Base-by-base conservation (phyloP, 1,139 yeast genomes). In the Suhomyces bokatorum region DNA sequence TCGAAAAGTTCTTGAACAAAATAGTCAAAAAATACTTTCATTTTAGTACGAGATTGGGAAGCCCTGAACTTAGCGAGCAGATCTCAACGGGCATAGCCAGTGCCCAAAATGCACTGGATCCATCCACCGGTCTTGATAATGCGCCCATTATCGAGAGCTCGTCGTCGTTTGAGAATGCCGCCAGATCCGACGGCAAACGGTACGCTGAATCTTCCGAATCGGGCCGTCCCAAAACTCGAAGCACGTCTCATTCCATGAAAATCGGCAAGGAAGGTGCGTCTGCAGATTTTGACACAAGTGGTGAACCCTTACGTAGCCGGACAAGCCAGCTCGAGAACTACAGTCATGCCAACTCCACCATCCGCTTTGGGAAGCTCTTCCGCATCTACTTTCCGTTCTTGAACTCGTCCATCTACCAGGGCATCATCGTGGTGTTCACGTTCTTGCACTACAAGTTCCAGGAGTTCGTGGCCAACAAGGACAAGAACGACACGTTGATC, bases 341-440 rank as follows among this genome's bases (percentile, higher is more conserved):
- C 28, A 37, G 39, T 6, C 43, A 47, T 13, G 44, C 47, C 4
- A 50, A 52, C 36, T 32, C 46, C 4, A 53, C 57, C 48, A 45
- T 64, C 3, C 57, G 59, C 22, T 56, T 68, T 45, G 76, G 73
- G 1, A 69, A 64, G 44, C 54, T 66, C 22, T 69, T 73, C 52
- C 53, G 73, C 37, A 53, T 59, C 4, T 59, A 60, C 39, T 75
- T 69, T 51, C 83, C 83, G 16, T 76, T 75, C 48, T 66, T 77
- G 45, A 75, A 74, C 50, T 67, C 78, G 1, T 77, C 76, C 41
- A 62, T 76, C 14, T 77, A 77, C 54, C 83, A 78, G 52, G 80
- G 81, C 1, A 63, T 78, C 37, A 74, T 78, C 45, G 81, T 77
- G 17, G 66, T 74, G 14, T 78, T 73, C 57, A 76, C 81, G 0